phyloP scores from a whole-genome alignment of 2,329 filamentous ascomycete genomes.

The Dothideomycetes sp. region DNA sequence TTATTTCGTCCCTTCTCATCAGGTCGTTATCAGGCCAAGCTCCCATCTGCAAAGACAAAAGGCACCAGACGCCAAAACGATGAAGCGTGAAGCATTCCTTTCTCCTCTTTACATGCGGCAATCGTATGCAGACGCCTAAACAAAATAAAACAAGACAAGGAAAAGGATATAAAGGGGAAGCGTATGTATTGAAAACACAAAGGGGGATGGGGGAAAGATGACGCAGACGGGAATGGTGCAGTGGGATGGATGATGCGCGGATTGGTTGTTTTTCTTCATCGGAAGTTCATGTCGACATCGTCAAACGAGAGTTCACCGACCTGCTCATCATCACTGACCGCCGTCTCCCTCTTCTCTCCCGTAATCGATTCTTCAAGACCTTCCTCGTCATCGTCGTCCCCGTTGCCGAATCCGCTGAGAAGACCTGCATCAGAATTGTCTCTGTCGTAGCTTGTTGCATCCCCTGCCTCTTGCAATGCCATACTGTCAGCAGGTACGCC shows the following conservation, averaged over 20 bases:
- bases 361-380: constrained; percentile 61
- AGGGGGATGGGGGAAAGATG: no score
- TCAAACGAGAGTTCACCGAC: constrained; percentile 57
- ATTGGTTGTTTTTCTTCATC: constrained; percentile 34
- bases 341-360: constrained; percentile 32
- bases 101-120: constrained; percentile 7
- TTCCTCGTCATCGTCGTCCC: constrained; percentile 91
- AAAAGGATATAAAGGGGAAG: neutral
- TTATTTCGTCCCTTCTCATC: neutral
- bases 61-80: neutral
- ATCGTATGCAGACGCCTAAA: no score
- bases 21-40: constrained; percentile 12
- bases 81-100: constrained; percentile 1
- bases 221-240: no score
- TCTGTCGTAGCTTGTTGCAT: constrained; percentile 25
- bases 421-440: constrained; percentile 21
- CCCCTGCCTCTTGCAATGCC: constrained; percentile 26
- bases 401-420: constrained; percentile 84
- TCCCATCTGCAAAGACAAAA: constrained; percentile 10
- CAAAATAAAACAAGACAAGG: constrained; percentile 3
- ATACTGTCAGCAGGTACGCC: constrained; percentile 36
- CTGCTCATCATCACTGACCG: constrained; percentile 50
- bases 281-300: constrained; percentile 52
- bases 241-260: constrained; percentile 9
- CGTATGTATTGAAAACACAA: neutral